These are phyloP conservation scores for Beauveria sp. DNA, from an alignment of 2,329 filamentous ascomycete species.

Conservation along the genomic window DNA sequence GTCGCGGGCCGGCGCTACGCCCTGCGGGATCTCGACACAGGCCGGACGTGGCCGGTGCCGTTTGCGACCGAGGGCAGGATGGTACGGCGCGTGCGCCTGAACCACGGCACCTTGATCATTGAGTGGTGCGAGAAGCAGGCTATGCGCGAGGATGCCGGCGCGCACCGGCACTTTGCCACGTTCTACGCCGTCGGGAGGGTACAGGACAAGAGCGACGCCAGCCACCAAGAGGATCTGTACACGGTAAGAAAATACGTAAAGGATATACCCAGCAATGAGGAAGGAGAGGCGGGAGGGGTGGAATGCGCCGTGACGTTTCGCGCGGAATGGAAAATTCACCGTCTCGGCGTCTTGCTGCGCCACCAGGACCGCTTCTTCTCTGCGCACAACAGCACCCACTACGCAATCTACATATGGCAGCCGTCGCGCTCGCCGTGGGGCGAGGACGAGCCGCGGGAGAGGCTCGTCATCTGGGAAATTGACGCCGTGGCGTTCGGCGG, in stretches of 20 bases:
- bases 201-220: background rate
- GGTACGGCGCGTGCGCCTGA: slow-evolving; percentile 47
- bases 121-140: slow-evolving; percentile 52
- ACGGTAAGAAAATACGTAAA: background rate
- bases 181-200: slow-evolving; percentile 42
- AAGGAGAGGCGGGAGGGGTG: background rate
- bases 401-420: slow-evolving; percentile 56
- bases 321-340: slow-evolving; percentile 54
- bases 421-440: slow-evolving; percentile 47
- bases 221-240: background rate
- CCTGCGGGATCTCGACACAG: slow-evolving; percentile 43
- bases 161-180: slow-evolving; percentile 52
- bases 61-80: slow-evolving; percentile 43
- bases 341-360: slow-evolving; percentile 46
- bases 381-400: slow-evolving; percentile 50
- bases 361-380: slow-evolving; percentile 56
- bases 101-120: slow-evolving; percentile 48
- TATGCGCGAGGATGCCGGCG: slow-evolving; percentile 28
- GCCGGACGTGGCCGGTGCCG: slow-evolving; percentile 37
- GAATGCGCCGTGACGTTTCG: slow-evolving; percentile 41
- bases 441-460: slow-evolving; percentile 50
- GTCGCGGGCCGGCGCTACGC: slow-evolving; percentile 27
- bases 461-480: slow-evolving; percentile 53
- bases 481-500: slow-evolving; percentile 20
- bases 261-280: background rate